phyloP scores from a whole-genome alignment of 345 rosid genomes.

The Raphanus raphanistrum region DNA sequence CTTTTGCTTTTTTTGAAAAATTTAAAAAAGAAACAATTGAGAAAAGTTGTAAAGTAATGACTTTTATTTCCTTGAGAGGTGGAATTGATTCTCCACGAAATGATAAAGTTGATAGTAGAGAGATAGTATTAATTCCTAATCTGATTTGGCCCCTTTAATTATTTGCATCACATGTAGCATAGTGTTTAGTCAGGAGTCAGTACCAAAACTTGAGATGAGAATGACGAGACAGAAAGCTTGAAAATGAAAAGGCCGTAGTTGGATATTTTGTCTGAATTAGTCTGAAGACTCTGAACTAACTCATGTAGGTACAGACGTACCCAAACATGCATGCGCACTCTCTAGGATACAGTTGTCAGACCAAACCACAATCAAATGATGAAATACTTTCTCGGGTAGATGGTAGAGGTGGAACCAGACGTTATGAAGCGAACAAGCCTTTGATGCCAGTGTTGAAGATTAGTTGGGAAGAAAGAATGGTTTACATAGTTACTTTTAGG shows the following conservation, averaged over 20 bases:
- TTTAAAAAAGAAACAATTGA: conserved; percentile 3
- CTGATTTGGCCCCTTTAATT: background rate
- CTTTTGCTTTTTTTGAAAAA: conserved; percentile 9
- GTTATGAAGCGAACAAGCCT: background rate
- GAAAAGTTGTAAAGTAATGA: conserved; percentile 22
- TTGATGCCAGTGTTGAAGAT: background rate
- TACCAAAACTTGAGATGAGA: background rate
- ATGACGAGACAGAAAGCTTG: background rate
- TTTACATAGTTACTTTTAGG: background rate
- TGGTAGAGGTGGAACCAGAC: background rate
- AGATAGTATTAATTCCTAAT: background rate
- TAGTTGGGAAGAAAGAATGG: background rate
- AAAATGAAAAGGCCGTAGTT: background rate
- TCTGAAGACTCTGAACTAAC: background rate
- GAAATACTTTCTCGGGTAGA: background rate
- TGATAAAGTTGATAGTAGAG: background rate
- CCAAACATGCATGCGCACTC: background rate
- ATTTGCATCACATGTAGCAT: conserved; percentile 14
- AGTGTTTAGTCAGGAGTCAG: background rate
- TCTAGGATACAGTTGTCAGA: background rate
- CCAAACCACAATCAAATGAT: background rate
- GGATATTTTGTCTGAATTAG: background rate
- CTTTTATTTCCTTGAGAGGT: conserved; percentile 18
- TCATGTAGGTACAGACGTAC: background rate
- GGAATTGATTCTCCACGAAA: conserved; percentile 29